Percentiles rank a stretch among this genome's conserved stretches.
Evolutionary conservation across 2,329 filamentous ascomycete genomes (phyloP).

Genomic region (Xylaria sp.): DNA sequence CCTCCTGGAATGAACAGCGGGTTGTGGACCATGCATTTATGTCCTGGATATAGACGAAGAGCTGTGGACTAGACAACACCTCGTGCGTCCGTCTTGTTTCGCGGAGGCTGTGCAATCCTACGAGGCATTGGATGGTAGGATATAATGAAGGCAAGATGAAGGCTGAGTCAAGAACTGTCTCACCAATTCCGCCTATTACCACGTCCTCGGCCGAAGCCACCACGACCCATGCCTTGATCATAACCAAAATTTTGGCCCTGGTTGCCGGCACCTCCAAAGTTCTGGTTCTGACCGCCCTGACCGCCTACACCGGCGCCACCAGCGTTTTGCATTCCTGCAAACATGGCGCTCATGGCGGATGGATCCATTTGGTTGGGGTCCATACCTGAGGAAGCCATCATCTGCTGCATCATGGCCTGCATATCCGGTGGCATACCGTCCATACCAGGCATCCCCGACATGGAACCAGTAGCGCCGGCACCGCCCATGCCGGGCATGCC

Average conservation of each 20-base stretch:
- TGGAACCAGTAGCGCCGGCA: conserved; percentile 40
- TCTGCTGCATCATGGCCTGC: conserved; percentile 73
- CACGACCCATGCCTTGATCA: conserved; percentile 42
- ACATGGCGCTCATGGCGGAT: conserved; percentile 63
- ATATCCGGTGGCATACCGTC: conserved; percentile 70
- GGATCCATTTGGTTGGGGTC: conserved; percentile 72
- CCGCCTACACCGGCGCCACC: conserved; percentile 48
- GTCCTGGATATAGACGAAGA: neutral
- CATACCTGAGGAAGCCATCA: conserved; percentile 68
- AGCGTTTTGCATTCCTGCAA: conserved; percentile 59
- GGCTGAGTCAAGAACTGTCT: conserved; percentile 3
- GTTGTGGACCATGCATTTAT: neutral
- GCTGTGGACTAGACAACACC: neutral
- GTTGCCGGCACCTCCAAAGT: conserved; percentile 56
- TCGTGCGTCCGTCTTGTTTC: neutral
- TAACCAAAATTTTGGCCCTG: conserved; percentile 57
- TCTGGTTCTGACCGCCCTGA: conserved; percentile 58
- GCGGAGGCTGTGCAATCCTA: neutral
- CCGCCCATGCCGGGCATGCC: conserved; percentile 50
- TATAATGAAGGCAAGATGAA: neutral
- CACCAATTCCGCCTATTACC: conserved; percentile 42
- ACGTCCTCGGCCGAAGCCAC: conserved; percentile 39
- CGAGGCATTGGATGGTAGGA: neutral
- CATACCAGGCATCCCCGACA: conserved; percentile 59
- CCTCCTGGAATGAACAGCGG: too few relatives aligned